A percentile compares a stretch with the other conserved stretches of the same genome.
phyloP scores from a whole-genome alignment of 768 basidiomycete species.

The Mycena leptocephala region DNA sequence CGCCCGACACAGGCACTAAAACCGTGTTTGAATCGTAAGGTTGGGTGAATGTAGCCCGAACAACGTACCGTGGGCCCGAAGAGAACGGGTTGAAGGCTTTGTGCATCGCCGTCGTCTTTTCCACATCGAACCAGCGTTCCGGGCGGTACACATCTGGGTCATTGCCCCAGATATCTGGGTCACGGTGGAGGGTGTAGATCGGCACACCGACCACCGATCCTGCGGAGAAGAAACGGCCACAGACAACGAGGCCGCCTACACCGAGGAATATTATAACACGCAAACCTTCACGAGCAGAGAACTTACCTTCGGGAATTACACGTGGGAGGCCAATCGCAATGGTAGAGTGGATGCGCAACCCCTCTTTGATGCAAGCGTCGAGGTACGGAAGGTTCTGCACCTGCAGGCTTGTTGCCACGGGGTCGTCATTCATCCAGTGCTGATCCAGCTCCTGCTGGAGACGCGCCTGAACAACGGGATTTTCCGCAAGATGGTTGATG shows the following conservation, averaged over 20 bases:
- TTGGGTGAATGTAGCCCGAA: background rate
- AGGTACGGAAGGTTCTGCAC: constrained; percentile 88
- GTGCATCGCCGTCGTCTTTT: constrained; percentile 70
- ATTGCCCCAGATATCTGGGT: constrained; percentile 80
- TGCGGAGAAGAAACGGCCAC: constrained; percentile 74
- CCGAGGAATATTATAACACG: too few species aligned
- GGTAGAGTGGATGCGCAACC: constrained; percentile 87
- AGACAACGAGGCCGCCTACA: constrained; percentile 76
- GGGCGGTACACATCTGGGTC: constrained; percentile 84
- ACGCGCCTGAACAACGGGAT: too few species aligned
- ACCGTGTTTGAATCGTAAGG: too few species aligned
- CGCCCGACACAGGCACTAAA: constrained; percentile 92
- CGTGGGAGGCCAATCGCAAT: constrained; percentile 91
- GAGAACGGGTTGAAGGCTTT: constrained; percentile 91
- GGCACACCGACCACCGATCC: constrained; percentile 87
- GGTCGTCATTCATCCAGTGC: too few species aligned
- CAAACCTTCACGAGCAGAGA: too few species aligned
- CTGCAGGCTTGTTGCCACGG: too few species aligned
- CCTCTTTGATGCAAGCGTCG: constrained; percentile 91
- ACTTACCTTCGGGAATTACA: constrained; percentile 76
- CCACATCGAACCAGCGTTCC: constrained; percentile 88
- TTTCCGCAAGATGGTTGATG: too few species aligned
- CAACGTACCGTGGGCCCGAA: constrained; percentile 79
- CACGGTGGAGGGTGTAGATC: constrained; percentile 87
- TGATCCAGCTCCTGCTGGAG: too few species aligned